Conservation (phyloP, 106 monocot genomes). For the Apostasia ramifera region DNA sequence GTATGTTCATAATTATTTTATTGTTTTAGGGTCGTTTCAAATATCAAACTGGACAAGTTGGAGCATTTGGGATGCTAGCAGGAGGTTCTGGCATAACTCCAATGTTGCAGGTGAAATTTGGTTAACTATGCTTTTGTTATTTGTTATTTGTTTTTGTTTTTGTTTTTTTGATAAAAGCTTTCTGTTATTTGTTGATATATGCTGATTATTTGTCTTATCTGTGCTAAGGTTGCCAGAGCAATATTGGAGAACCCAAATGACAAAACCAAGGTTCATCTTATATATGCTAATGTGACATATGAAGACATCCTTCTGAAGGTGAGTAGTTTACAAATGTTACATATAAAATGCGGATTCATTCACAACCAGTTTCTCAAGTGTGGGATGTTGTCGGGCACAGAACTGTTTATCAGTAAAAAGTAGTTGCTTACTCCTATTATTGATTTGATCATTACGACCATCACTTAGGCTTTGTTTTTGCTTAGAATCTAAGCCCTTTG, state of each 20-base stretch:
- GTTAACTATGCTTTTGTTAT: background rate
- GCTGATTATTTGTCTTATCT: background rate
- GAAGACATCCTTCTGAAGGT: slow-evolving; percentile 99
- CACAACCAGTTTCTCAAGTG: too few relatives aligned
- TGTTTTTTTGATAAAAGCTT: too few relatives aligned
- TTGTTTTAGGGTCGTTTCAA: slow-evolving; percentile 76
- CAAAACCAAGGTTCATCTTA: slow-evolving; percentile 76
- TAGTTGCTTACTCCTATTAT: too few relatives aligned
- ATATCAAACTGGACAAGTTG: slow-evolving; percentile 84
- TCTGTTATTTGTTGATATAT: background rate
- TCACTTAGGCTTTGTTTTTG: too few relatives aligned
- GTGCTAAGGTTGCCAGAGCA: slow-evolving; percentile 70
- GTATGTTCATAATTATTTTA: background rate
- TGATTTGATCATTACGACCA: too few relatives aligned
- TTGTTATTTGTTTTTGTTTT: too few relatives aligned
- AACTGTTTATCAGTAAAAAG: too few relatives aligned
- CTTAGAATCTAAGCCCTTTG: too few relatives aligned
- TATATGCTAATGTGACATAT: slow-evolving; percentile 90
- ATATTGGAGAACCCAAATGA: slow-evolving; percentile 91
- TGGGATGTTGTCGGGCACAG: too few relatives aligned
- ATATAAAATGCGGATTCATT: background rate
- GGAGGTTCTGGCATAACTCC: slow-evolving; percentile 98
- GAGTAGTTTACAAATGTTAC: background rate
- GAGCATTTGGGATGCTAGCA: slow-evolving; percentile 96
- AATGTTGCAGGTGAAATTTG: slow-evolving; percentile 75